phyloP scores from a whole-genome alignment of 768 basidiomycete genomes.

The Atractiella rhizophila region DNA sequence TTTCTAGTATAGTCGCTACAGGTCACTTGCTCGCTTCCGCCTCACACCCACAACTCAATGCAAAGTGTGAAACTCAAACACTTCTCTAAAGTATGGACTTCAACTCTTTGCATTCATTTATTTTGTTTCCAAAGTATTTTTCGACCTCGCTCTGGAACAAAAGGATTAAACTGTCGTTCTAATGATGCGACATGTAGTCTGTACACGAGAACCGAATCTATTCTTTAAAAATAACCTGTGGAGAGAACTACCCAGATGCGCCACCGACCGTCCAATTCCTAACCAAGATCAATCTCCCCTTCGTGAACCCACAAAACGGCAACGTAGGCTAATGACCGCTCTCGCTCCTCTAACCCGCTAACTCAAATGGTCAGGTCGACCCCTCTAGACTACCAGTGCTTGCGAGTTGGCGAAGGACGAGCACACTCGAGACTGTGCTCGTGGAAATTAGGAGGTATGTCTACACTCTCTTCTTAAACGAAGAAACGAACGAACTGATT shows the following conservation, averaged over 20 bases:
- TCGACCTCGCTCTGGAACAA: no score
- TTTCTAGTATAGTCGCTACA: no score
- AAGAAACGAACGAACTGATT: no score
- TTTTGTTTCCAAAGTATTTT: no score
- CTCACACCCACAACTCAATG: no score
- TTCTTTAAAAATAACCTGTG: constrained; percentile 71
- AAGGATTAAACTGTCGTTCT: no score
- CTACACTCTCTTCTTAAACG: neutral
- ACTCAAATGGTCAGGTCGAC: constrained; percentile 36
- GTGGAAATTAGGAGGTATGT: constrained; percentile 79
- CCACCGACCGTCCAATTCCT: constrained; percentile 64
- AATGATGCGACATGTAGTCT: constrained; percentile 34
- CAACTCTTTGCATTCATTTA: no score
- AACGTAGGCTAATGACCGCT: constrained; percentile 18
- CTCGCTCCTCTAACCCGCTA: neutral
- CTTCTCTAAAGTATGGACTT: no score
- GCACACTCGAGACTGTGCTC: constrained; percentile 62
- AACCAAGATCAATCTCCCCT: constrained; percentile 77
- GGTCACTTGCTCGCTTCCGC: no score
- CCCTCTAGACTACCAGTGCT: constrained; percentile 43
- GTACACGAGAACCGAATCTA: constrained; percentile 99
- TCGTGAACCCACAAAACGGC: constrained; percentile 50
- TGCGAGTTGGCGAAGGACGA: constrained; percentile 43
- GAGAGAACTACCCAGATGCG: constrained; percentile 41
- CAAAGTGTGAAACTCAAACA: no score